Base-by-base conservation (phyloP, 805 yeast genomes). In the Millerago galiae region DNA sequence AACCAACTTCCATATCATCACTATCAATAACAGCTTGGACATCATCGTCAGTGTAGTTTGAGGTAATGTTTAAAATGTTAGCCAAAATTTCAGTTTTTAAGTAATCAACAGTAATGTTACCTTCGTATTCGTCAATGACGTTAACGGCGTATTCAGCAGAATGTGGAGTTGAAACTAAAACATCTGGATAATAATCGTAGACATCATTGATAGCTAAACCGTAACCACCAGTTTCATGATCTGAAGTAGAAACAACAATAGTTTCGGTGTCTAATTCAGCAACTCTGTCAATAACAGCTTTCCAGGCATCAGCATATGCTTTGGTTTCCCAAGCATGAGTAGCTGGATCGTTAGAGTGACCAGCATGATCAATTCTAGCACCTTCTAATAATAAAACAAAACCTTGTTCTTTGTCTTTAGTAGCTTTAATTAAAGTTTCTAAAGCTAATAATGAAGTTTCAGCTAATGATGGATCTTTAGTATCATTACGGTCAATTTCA, bases 191-290 rank as follows among this genome's bases (percentile, higher is more conserved):
- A 95, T 96, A 89, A 48, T 82, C 61, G 56, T 89, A 89, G 47
- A 85, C 91, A 3, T 95, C 95, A 60, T 87, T 84, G 5, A 60
- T 74, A 2, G 95, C 88, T 37, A 84, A 74, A 28, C 83, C 83
- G 47, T 88, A 70, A 1, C 96, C 97, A 49, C 96, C 96, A 21
- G 96, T 89, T 62, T 89, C 97, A 66, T 89, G 97, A 61, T 89
- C 96, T 27, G 95, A 83, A 8, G 96, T 88, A 21, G 91, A 78
- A 30, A 89, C 68, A 37, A 87, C 74, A 37, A 82, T 66, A 2
- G 96, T 86, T 53, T 87, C 96, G n/a, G 75, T 77, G 42, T 83
- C 86, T 10, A 83, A 55, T 8, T 68, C 53, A 47, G 81, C 74
- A 27, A 84, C 84, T 58, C 79, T 86, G 38, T 83, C 77, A 41